Evolutionary conservation across 169 alveolate species (phyloP).

Genomic region (Plasmodium ovale): DNA sequence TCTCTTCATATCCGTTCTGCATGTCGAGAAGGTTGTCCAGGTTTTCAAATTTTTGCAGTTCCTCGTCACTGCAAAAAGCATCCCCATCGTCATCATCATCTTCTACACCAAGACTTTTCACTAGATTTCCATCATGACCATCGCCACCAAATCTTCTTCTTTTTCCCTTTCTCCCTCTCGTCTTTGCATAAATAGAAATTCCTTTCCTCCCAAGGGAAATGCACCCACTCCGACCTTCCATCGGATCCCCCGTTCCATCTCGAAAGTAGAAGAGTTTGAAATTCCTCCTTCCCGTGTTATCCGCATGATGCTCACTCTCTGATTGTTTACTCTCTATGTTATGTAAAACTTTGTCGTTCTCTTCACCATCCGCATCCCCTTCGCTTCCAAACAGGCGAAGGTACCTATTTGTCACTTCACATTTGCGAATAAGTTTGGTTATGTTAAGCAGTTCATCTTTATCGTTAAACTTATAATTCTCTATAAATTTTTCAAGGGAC

Average conservation of each 20-base stretch:
- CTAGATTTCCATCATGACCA: background rate
- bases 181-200: background rate
- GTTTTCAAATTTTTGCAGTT: slow-evolving; percentile 19
- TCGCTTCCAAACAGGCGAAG: background rate
- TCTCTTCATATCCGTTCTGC: background rate
- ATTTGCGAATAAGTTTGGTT: slow-evolving; percentile 23
- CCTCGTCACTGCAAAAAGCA: background rate
- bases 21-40: slow-evolving; percentile 5
- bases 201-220: background rate
- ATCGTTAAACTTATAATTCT: slow-evolving; percentile 14
- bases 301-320: too few species aligned
- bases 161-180: background rate
- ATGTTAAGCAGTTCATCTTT: slow-evolving; percentile 45
- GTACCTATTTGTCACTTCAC: slow-evolving; percentile 26
- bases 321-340: too few species aligned
- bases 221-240: background rate
- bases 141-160: background rate
- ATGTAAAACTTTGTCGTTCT: too few species aligned
- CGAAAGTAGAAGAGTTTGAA: slow-evolving; percentile 31
- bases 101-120: background rate
- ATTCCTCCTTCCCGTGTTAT: too few species aligned
- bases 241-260: background rate
- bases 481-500: slow-evolving; percentile 26
- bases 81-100: background rate
- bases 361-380: background rate